phyloP scores from a whole-genome alignment of 2,329 filamentous ascomycete species.

The Ophiostoma piceae region DNA sequence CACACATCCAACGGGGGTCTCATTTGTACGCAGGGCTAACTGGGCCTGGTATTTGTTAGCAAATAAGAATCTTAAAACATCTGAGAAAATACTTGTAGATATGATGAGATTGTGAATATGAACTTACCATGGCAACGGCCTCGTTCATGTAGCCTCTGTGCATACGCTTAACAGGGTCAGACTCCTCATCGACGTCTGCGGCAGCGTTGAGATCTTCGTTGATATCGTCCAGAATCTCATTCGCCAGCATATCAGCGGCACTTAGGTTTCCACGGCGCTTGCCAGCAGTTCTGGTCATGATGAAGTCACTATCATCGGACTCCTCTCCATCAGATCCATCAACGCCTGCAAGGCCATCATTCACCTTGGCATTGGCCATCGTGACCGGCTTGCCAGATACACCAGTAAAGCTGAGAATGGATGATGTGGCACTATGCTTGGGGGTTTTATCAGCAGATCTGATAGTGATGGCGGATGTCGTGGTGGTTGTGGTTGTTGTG shows the following conservation, averaged over 20 bases:
- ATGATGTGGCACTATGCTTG: background rate
- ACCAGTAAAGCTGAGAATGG: background rate
- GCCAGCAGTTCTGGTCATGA: slow-evolving; percentile 29
- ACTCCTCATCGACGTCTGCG: slow-evolving; percentile 32
- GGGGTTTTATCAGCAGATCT: background rate
- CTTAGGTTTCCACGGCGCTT: slow-evolving; percentile 28
- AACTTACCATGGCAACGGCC: slow-evolving; percentile 74
- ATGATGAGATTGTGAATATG: background rate
- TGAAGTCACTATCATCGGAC: slow-evolving; percentile 25
- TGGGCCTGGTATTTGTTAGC: slow-evolving; percentile 58
- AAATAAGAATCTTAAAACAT: too few species aligned
- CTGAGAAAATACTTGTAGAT: too few species aligned
- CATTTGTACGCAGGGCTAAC: slow-evolving; percentile 75
- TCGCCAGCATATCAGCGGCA: slow-evolving; percentile 27
- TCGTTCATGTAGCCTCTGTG: slow-evolving; percentile 70
- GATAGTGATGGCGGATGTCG: background rate
- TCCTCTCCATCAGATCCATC: slow-evolving; percentile 24
- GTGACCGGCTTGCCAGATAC: slow-evolving; percentile 1
- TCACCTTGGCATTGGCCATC: slow-evolving; percentile 22
- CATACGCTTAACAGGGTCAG: slow-evolving; percentile 30
- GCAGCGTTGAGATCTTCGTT: slow-evolving; percentile 31
- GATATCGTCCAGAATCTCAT: slow-evolving; percentile 29
- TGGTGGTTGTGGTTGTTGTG: slow-evolving; percentile 11
- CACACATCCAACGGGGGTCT: slow-evolving; percentile 95
- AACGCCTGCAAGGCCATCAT: slow-evolving; percentile 15